phyloP scores from a whole-genome alignment of 305 asterid genomes.

The Fraxinus paxiana region DNA sequence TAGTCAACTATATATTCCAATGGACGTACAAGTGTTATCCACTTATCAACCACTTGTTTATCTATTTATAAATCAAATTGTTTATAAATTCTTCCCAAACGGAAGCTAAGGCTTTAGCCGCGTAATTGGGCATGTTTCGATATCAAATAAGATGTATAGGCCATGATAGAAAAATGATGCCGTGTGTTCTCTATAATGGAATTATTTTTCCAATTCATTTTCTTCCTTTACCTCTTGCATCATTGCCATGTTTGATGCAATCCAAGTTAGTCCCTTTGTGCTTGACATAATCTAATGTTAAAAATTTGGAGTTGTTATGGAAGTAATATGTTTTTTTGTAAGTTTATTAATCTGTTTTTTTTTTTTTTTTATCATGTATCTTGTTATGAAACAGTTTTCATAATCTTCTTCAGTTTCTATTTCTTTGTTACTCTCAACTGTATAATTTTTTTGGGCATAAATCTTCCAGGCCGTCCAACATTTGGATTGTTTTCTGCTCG shows the following conservation, averaged over 20 bases:
- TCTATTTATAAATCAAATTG: not conserved
- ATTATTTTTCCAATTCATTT: not conserved
- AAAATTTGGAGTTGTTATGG: not conserved
- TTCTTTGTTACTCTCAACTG: constrained; percentile 1
- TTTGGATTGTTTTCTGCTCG: constrained; percentile 30
- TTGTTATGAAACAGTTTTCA: not conserved
- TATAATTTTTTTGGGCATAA: constrained; percentile 27
- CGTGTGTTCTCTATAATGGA: not conserved
- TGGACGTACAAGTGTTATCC: not conserved
- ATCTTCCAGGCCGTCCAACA: constrained; percentile 26
- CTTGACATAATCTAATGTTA: not conserved
- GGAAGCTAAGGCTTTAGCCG: not conserved
- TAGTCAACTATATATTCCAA: not conserved
- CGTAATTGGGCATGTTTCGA: not conserved
- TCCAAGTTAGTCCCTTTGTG: not conserved
- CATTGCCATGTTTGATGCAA: not conserved
- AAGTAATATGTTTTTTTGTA: not conserved
- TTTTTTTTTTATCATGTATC: not conserved
- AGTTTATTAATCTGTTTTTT: not conserved
- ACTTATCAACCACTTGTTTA: not conserved
- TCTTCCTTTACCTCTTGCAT: not conserved
- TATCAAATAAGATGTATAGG: not conserved
- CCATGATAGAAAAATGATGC: not conserved
- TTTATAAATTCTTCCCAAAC: not conserved
- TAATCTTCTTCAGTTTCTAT: constrained; percentile 4